These are phyloP conservation scores for Isabelozyma pseudorhagii DNA, from an alignment of 805 yeast genomes.

Conservation along the genomic window DNA sequence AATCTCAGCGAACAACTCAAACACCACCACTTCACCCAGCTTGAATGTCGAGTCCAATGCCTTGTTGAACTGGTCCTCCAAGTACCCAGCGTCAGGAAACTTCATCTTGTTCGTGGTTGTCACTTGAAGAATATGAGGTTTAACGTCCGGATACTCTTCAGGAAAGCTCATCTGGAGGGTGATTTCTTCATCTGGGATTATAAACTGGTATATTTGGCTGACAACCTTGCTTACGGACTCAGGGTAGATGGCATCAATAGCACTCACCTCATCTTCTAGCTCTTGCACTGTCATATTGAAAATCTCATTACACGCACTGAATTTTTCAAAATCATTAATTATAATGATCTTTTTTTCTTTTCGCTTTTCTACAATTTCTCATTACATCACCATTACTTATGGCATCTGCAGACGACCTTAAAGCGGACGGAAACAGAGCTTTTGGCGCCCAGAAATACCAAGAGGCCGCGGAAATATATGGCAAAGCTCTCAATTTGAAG, in stretches of 20 bases:
- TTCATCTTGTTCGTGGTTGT: conserved; percentile 24
- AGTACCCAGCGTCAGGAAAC: conserved; percentile 42
- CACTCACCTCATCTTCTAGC: conserved; percentile 68
- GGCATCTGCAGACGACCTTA: conserved; percentile 28
- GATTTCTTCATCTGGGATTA: conserved; percentile 62
- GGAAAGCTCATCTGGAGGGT: conserved; percentile 73
- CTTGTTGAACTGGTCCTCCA: conserved; percentile 46
- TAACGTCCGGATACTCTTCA: conserved; percentile 57
- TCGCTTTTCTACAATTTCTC: neutral
- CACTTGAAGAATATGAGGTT: conserved; percentile 66
- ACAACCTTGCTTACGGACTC: conserved; percentile 44
- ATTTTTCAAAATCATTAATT: neutral
- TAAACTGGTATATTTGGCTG: conserved; percentile 43
- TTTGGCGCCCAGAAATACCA: conserved; percentile 43
- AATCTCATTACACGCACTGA: no score
- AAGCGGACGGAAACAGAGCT: conserved; percentile 50
- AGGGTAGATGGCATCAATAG: conserved; percentile 87
- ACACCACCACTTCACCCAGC: conserved; percentile 70
- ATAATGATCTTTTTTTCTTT: conserved; percentile 1
- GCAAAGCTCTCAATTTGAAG: conserved; percentile 51
- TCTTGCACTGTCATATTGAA: conserved; percentile 32
- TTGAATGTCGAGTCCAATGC: conserved; percentile 52
- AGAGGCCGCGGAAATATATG: conserved; percentile 52
- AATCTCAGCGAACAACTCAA: conserved; percentile 70
- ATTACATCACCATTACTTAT: neutral